Base-by-base conservation (phyloP, 176 grass and related monocot genomes). In the Phyllostachys edulis region DNA sequence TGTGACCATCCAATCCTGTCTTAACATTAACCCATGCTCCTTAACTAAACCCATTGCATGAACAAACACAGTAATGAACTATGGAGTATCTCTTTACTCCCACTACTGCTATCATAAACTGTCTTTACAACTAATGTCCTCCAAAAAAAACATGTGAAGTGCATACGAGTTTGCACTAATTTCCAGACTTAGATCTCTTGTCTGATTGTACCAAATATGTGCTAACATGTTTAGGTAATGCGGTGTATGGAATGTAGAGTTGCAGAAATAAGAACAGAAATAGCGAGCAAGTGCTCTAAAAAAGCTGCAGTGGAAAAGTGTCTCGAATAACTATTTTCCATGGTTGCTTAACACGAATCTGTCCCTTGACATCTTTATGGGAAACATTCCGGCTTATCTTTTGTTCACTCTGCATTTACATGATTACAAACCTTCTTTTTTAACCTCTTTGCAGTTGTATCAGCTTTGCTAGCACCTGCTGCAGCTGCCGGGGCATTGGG, bases 391-490 rank as follows among this genome's bases (percentile, higher is more conserved):
- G 21, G 9, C 17, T 27, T 21, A 2, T 42, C 5, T 84, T 76
- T 66, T 27, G 14, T 42, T 77, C 40, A 44, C 9, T 18, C 20
- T 39, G 6, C 17, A 60, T 54, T 0, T n/a, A 51, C 63, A 82
- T 77, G 40, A 36, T 60, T 27, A 6, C 27, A 54, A 76, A 36
- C 38, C 52, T 69, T 77, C 12, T 27, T 57, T 38, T 66, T 26
- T 56, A 37, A 32, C 71, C 9, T 84, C 49, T 67, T 83, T 72
- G 20, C 87, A 90, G 91, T 63, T 77, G 71, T 82, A 64, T 75
- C 87, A 44, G 80, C 81, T 46, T 86, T 94, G 81, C 40, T 94
- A 52, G 75, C 78, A 69, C 92, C 95, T 76, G 92, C 87, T 86
- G 95, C 92, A 62, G 88, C 92, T 71, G 73, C 89, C 47, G 90